Evolutionary conservation across 192 early-diverging fungal species (phyloP).

Genomic region (Umbelopsis isabellina): DNA sequence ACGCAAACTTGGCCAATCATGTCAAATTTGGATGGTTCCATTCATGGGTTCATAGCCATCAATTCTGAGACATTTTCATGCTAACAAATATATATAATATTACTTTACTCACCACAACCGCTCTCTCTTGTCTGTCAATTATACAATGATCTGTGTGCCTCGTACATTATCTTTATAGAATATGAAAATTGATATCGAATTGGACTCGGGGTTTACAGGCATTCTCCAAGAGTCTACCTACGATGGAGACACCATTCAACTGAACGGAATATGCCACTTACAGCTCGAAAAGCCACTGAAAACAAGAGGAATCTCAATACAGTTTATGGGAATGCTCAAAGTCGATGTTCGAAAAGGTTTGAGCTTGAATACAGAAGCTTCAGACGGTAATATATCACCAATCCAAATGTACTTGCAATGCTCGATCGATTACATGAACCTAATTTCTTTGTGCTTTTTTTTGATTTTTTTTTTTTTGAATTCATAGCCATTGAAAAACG

Average conservation of each 20-base stretch:
- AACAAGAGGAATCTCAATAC: background rate
- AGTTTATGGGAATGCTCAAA: background rate
- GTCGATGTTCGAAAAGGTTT: background rate
- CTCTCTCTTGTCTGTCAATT: background rate
- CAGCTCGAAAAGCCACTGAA: conserved; percentile 9
- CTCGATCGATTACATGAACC: too few species aligned
- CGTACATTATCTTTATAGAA: background rate
- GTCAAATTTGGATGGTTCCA: too few species aligned
- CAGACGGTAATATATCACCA: background rate
- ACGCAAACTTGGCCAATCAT: background rate
- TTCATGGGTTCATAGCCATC: conserved; percentile 1
- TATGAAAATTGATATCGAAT: conserved; percentile 3
- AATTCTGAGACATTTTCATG: conserved; percentile 6
- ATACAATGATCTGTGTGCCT: background rate
- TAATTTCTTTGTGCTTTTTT: too few species aligned
- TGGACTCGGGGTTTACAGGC: background rate
- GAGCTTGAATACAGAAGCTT: background rate
- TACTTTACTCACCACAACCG: background rate
- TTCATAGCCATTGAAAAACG: background rate
- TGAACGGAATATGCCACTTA: background rate
- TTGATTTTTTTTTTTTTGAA: too few species aligned
- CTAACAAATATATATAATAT: conserved; percentile 3
- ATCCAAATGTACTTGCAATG: too few species aligned
- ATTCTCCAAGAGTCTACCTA: background rate
- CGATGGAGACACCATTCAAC: background rate